Conservation (phyloP, 148 eudicot species). For the Tetragonia tetragonoides region DNA sequence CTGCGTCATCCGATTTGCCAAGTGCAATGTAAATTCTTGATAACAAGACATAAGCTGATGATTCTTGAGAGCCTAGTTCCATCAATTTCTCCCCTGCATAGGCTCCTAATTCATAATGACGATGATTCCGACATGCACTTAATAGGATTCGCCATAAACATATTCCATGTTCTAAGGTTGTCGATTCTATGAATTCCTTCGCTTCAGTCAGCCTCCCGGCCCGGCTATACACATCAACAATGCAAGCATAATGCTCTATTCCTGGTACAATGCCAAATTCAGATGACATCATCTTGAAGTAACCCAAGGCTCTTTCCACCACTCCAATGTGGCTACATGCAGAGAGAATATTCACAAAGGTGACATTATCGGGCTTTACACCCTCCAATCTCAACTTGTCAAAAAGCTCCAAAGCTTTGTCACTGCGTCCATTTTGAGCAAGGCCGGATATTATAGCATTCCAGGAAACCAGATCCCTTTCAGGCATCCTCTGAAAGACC, state of each 20-base stretch:
- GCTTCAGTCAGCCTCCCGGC: conserved; percentile 61
- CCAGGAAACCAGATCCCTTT: conserved; percentile 56
- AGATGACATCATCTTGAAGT: conserved; percentile 44
- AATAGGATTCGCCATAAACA: conserved; percentile 57
- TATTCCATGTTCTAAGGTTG: conserved; percentile 50
- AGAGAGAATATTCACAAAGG: conserved; percentile 55
- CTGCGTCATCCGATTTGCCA: conserved; percentile 48
- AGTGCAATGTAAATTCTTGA: conserved; percentile 54
- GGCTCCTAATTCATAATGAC: conserved; percentile 58
- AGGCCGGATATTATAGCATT: conserved; percentile 68
- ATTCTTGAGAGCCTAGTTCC: conserved; percentile 64
- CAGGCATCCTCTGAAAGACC: conserved; percentile 42
- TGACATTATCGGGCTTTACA: conserved; percentile 54
- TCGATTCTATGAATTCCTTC: conserved; percentile 49
- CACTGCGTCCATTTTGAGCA: conserved; percentile 57
- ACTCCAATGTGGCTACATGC: conserved; percentile 69
- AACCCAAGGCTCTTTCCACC: conserved; percentile 48
- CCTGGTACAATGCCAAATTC: conserved; percentile 39
- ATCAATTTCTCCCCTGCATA: conserved; percentile 63
- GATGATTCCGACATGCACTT: conserved; percentile 52
- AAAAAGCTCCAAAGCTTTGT: conserved; percentile 49
- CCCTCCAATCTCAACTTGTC: conserved; percentile 50
- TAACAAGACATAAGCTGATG: conserved; percentile 57
- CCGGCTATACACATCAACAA: conserved; percentile 63
- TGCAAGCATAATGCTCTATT: conserved; percentile 64